These are phyloP conservation scores for Pseudohalonectria lignicola DNA, from an alignment of 2,329 filamentous ascomycete species.

Conservation along the genomic window DNA sequence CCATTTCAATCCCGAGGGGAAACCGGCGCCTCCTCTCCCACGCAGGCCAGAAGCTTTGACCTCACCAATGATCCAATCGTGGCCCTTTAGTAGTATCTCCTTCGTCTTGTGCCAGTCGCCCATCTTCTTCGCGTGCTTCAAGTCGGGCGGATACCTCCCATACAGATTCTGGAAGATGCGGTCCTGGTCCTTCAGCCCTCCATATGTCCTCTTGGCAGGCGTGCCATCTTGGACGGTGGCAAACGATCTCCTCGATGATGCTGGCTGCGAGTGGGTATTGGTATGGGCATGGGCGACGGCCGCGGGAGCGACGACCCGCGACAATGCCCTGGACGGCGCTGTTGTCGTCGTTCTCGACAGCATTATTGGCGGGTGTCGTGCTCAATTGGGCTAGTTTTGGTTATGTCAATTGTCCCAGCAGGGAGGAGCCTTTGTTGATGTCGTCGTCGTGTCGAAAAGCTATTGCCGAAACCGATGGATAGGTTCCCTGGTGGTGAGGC, in stretches of 20 bases:
- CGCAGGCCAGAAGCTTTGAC: conserved; percentile 93
- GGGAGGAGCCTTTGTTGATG: no score
- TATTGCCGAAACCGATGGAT: conserved; percentile 1
- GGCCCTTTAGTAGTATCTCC: conserved; percentile 92
- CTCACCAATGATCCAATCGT: conserved; percentile 98
- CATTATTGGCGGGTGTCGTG: conserved; percentile 17
- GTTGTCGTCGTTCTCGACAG: conserved; percentile 28
- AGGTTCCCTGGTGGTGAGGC: not conserved
- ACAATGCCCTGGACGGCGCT: conserved; percentile 26
- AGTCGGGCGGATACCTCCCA: conserved; percentile 78
- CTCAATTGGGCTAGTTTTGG: no score
- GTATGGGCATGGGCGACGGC: conserved; percentile 18
- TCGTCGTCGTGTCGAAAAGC: conserved; percentile 6
- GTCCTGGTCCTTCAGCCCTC: conserved; percentile 90
- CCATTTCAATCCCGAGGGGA: conserved; percentile 98
- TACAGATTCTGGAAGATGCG: conserved; percentile 99
- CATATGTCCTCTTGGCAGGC: conserved; percentile 61
- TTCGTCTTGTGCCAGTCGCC: conserved; percentile 99
- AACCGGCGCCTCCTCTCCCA: conserved; percentile 93
- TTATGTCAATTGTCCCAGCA: no score
- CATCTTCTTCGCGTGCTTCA: conserved; percentile 94
- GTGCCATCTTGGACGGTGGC: conserved; percentile 68
- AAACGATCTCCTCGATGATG: conserved; percentile 47
- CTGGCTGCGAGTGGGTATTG: not conserved
- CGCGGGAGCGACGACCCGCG: conserved; percentile 23